Percentiles rank a stretch among this genome's conserved stretches.
These are phyloP conservation scores for Candida khao-thaluensis DNA, from an alignment of 805 yeast genomes.

Conservation along the genomic window DNA sequence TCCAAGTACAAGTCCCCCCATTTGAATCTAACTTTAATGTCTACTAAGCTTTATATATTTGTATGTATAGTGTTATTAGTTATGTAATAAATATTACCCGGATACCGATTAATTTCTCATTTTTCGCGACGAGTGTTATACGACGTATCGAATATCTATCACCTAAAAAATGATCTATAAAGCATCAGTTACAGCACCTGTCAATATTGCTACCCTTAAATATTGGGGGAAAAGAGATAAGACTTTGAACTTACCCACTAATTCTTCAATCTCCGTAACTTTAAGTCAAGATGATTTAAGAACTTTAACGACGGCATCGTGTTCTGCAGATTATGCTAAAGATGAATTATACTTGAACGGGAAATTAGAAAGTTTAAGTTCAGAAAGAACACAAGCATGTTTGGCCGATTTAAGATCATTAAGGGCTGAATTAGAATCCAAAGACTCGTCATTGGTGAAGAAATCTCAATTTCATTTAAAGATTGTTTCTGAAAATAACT, in stretches of 20 bases:
- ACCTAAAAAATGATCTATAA: slow-evolving; percentile 45
- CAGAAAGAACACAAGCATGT: slow-evolving; percentile 68
- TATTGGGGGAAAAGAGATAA: slow-evolving; percentile 99
- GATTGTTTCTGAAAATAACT: slow-evolving; percentile 90
- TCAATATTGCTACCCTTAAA: slow-evolving; percentile 93
- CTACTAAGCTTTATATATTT: slow-evolving; percentile 5
- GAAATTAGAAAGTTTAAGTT: slow-evolving; percentile 65
- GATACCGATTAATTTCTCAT: background rate
- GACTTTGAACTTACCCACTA: slow-evolving; percentile 86
- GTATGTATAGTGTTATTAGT: slow-evolving; percentile 6
- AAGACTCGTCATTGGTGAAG: slow-evolving; percentile 43
- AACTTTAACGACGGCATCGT: slow-evolving; percentile 86
- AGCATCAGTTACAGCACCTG: slow-evolving; percentile 94
- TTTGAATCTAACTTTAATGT: background rate
- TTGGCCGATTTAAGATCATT: slow-evolving; percentile 68
- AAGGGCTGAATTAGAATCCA: slow-evolving; percentile 59
- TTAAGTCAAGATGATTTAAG: slow-evolving; percentile 86
- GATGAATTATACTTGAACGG: slow-evolving; percentile 89
- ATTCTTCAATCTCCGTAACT: slow-evolving; percentile 93
- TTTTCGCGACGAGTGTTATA: slow-evolving; percentile 2
- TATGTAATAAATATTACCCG: slow-evolving; percentile 9
- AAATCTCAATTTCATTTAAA: slow-evolving; percentile 66
- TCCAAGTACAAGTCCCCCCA: background rate
- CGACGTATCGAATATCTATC: slow-evolving; percentile 1
- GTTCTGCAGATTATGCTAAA: slow-evolving; percentile 51